Percentiles rank a stretch among this genome's conserved stretches.
phyloP scores from a whole-genome alignment of 306 rosid genomes.

The Mimosa bimucronata region DNA sequence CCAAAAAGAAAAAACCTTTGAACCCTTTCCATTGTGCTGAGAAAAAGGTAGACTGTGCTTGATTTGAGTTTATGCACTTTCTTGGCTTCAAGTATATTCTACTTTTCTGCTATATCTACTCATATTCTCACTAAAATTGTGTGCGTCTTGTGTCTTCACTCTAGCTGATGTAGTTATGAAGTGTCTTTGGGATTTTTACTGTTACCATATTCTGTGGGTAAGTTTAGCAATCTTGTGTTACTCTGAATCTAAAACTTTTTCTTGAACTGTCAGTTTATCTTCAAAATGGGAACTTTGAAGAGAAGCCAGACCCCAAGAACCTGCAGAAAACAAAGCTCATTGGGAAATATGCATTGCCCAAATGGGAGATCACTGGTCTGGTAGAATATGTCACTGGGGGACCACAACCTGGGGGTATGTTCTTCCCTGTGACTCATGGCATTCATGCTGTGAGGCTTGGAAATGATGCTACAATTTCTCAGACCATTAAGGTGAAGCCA shows the following conservation, averaged over 20 bases:
- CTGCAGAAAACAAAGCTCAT: slow-evolving; percentile 65
- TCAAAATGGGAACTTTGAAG: slow-evolving; percentile 88
- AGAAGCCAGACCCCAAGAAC: slow-evolving; percentile 56
- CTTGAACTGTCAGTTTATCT: slow-evolving; percentile 55
- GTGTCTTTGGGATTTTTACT: neutral
- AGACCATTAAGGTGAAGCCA: slow-evolving; percentile 64
- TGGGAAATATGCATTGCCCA: slow-evolving; percentile 74
- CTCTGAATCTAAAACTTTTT: slow-evolving; percentile 15
- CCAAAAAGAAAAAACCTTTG: neutral
- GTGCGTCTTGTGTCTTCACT: neutral
- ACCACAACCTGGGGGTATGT: slow-evolving; percentile 95
- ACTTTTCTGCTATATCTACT: neutral
- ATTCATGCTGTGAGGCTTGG: slow-evolving; percentile 94
- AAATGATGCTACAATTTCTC: slow-evolving; percentile 87
- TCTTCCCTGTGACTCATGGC: slow-evolving; percentile 81
- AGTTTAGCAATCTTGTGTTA: neutral
- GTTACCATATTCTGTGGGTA: slow-evolving; percentile 15
- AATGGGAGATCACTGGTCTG: slow-evolving; percentile 85
- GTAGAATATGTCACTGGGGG: slow-evolving; percentile 92
- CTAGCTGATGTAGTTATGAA: slow-evolving; percentile 19
- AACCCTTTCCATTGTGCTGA: slow-evolving; percentile 19
- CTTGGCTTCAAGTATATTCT: neutral
- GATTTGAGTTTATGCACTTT: neutral
- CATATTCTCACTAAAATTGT: slow-evolving; percentile 14
- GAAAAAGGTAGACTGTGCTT: neutral